Evolutionary conservation across 805 yeast genomes (phyloP), one percentile per base, ranked within the genome.

Genomic region (Starmera dryadoides): DNA sequence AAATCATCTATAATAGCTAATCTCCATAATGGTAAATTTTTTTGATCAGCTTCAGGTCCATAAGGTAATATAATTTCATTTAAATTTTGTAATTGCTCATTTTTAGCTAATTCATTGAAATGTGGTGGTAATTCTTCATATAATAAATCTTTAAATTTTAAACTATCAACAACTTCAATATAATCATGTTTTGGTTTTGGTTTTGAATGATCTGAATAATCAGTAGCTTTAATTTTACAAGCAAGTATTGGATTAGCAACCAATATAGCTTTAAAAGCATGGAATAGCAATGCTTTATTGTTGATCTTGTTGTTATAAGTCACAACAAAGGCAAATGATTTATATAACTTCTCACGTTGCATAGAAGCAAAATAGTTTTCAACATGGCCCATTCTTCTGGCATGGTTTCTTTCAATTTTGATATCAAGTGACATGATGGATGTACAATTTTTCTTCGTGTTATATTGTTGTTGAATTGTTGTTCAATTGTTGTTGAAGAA

Each of bases 361-460:
- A 45, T 28, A 16, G 44, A 19, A 6, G 45, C 42, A 37, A 51
- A 51, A 39, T 43, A 51, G 41, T 51, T 51, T 41, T 51, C 56
- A 5, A 49, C 39, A 15, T 44, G 33, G 10, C 54, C 54, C 23
- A 45, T 41, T 11, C 53, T 41, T 26, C 56, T 28, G 33, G 32
- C 34, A 22, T 36, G 34, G 8, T 18, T 23, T 10, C 14, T 15
- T 14, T 4, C 15, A 16, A 30, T 17, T 16, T 30, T 30, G 32
- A 11, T 30, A 12, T 30, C 32, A 16, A 30, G 19, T 17, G 32
- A 30, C 32, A 30, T 30, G 10, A 25, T 22, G n/a, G n/a, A n/a
- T n/a, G n/a, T n/a, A n/a, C n/a, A n/a, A n/a, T n/a, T n/a, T n/a
- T n/a, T n/a, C n/a, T n/a, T n/a, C n/a, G n/a, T n/a, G n/a, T n/a